Conservation (phyloP, 139 green algal genomes). For the Chlamydomonas urium region DNA sequence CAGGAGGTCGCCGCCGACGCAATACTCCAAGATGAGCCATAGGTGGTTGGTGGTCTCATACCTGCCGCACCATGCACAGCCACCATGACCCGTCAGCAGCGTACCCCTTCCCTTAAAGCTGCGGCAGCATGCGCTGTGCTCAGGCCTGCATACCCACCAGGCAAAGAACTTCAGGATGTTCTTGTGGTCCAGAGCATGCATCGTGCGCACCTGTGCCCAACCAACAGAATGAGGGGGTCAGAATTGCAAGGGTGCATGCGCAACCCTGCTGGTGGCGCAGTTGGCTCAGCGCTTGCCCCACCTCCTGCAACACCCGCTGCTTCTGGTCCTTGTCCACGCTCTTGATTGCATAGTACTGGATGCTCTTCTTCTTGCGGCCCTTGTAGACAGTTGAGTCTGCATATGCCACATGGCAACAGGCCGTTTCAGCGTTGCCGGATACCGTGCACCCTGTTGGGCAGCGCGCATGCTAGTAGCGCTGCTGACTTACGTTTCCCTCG, state of each 20-base stretch:
- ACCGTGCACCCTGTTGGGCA: too few relatives aligned
- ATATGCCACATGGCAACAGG: background rate
- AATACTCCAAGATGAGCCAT: slow-evolving; percentile 98
- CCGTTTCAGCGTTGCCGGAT: background rate
- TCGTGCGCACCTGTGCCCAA: slow-evolving; percentile 63
- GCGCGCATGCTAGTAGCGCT: too few relatives aligned
- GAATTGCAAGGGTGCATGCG: background rate
- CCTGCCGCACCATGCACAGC: too few relatives aligned
- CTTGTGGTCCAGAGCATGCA: slow-evolving; percentile 83
- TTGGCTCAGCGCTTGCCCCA: too few relatives aligned
- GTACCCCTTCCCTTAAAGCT: too few relatives aligned
- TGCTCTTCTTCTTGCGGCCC: slow-evolving; percentile 85
- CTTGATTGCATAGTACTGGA: slow-evolving; percentile 95
- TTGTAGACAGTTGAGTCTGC: slow-evolving; percentile 89
- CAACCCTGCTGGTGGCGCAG: too few relatives aligned
- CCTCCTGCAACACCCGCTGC: slow-evolving; percentile 83
- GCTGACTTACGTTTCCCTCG: slow-evolving; percentile 10
- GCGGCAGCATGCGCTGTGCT: too few relatives aligned
- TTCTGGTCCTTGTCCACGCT: slow-evolving; percentile 85
- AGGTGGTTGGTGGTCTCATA: slow-evolving; percentile 95
- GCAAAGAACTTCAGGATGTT: slow-evolving; percentile 91
- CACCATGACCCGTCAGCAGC: too few relatives aligned
- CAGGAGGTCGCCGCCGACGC: slow-evolving; percentile 89
- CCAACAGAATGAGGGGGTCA: background rate
- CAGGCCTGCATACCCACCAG: slow-evolving; percentile 71